Evolutionary conservation across 305 asterid genomes (phyloP).

Genomic region (Fraxinus sp.): DNA sequence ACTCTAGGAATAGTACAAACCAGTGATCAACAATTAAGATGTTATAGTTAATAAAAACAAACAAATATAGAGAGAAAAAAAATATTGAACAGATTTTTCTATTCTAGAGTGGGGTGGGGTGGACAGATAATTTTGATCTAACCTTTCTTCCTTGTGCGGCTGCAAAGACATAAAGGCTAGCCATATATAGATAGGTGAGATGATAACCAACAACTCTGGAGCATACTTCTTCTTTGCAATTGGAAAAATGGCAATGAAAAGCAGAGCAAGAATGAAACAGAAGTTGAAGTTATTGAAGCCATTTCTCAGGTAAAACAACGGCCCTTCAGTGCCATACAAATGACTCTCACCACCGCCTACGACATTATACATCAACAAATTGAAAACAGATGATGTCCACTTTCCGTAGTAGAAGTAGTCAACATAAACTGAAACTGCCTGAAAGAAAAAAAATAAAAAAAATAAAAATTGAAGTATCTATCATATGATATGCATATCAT

Average conservation of each 20-base stretch:
- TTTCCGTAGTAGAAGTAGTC: slow-evolving; percentile 73
- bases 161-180: slow-evolving; percentile 94
- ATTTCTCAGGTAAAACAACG: slow-evolving; percentile 74
- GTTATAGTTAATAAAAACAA: not conserved
- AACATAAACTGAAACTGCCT: slow-evolving; percentile 72
- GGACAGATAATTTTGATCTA: slow-evolving; percentile 16
- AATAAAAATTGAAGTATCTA: slow-evolving; percentile 5
- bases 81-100: not conserved
- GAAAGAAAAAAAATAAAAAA: slow-evolving; percentile 25
- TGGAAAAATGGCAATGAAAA: slow-evolving; percentile 71
- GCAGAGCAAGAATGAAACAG: slow-evolving; percentile 83
- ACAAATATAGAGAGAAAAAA: not conserved
- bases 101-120: not conserved
- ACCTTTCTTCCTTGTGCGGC: slow-evolving; percentile 99
- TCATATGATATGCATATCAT: slow-evolving; percentile 22
- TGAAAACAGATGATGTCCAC: slow-evolving; percentile 92
- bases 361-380: slow-evolving; percentile 80
- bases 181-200: slow-evolving; percentile 92
- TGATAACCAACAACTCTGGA: slow-evolving; percentile 71
- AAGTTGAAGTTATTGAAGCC: slow-evolving; percentile 93
- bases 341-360: slow-evolving; percentile 97
- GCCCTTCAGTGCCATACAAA: slow-evolving; percentile 88
- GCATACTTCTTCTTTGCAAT: slow-evolving; percentile 71
- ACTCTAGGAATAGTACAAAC: slow-evolving; percentile 2
- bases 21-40: slow-evolving; percentile 20